phyloP scores from a whole-genome alignment of 2,329 filamentous ascomycete species.

The Penicillium sp. region DNA sequence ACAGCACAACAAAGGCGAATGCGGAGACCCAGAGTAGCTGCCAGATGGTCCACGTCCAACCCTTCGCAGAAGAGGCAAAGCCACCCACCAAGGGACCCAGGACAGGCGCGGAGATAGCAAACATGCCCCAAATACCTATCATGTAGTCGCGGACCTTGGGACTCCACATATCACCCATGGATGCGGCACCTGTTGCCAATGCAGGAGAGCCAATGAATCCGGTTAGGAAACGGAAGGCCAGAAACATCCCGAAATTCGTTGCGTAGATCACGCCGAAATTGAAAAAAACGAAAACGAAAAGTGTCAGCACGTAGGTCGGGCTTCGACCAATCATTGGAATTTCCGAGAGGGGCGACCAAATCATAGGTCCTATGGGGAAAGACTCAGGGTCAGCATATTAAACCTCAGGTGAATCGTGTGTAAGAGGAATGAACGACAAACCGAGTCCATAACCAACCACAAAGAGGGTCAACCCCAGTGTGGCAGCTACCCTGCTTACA shows the following conservation, averaged over 20 bases:
- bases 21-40: constrained; percentile 63
- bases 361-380: neutral
- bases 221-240: constrained; percentile 55
- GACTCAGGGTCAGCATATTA: too few relatives aligned
- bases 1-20: constrained; percentile 54
- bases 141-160: constrained; percentile 53
- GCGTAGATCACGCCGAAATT: constrained; percentile 51
- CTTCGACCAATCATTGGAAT: constrained; percentile 54
- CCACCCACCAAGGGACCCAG: constrained; percentile 64
- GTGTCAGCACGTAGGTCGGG: constrained; percentile 54
- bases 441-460: constrained; percentile 48
- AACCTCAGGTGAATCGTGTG: too few relatives aligned
- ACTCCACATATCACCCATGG: constrained; percentile 46
- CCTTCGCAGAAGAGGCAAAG: constrained; percentile 58
- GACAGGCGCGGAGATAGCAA: constrained; percentile 49
- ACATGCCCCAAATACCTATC: constrained; percentile 59
- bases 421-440: too few relatives aligned
- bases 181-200: constrained; percentile 49
- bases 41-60: constrained; percentile 64
- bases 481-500: constrained; percentile 47
- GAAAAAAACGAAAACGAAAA: constrained; percentile 53
- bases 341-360: constrained; percentile 45
- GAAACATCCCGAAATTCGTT: constrained; percentile 54
- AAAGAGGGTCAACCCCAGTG: constrained; percentile 52
- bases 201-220: constrained; percentile 53